Percentiles rank a stretch among this genome's conserved stretches.
These are phyloP conservation scores for Nicotiana tomentosiformis DNA, from an alignment of 257 asterid species.

Conservation along the genomic window DNA sequence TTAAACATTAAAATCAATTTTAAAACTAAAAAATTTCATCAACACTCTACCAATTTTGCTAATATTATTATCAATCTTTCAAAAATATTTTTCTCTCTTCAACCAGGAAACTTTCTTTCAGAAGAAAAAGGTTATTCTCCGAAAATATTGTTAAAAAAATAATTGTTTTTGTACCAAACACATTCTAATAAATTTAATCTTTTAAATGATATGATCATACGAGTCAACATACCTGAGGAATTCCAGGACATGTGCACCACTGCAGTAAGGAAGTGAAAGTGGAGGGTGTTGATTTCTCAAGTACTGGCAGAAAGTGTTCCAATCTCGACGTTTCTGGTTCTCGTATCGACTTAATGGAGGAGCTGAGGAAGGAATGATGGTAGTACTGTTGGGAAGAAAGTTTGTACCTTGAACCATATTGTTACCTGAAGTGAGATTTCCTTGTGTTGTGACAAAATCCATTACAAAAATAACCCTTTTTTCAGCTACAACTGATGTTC, in stretches of 20 bases:
- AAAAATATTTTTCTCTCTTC: background rate
- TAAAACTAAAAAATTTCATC: background rate
- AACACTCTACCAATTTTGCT: background rate
- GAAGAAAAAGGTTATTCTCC: background rate
- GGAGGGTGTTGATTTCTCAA: conserved; percentile 30
- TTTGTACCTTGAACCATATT: background rate
- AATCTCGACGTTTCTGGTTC: conserved; percentile 37
- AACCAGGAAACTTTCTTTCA: background rate
- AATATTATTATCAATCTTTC: no score
- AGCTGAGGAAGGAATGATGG: background rate
- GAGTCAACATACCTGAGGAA: conserved; percentile 12
- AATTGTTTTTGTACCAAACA: background rate
- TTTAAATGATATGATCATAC: background rate
- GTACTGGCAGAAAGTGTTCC: conserved; percentile 40
- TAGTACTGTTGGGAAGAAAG: background rate
- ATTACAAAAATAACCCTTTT: background rate
- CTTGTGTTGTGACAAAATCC: conserved; percentile 1
- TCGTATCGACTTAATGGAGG: conserved; percentile 26
- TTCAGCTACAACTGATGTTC: no score
- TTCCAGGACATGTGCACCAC: conserved; percentile 21
- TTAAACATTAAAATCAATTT: background rate
- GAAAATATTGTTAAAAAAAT: background rate
- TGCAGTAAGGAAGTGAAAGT: conserved; percentile 15
- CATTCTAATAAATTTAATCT: background rate
- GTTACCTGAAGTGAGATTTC: background rate